Conservation (phyloP, 257 asterid genomes). For the Euphrasia confusa region DNA sequence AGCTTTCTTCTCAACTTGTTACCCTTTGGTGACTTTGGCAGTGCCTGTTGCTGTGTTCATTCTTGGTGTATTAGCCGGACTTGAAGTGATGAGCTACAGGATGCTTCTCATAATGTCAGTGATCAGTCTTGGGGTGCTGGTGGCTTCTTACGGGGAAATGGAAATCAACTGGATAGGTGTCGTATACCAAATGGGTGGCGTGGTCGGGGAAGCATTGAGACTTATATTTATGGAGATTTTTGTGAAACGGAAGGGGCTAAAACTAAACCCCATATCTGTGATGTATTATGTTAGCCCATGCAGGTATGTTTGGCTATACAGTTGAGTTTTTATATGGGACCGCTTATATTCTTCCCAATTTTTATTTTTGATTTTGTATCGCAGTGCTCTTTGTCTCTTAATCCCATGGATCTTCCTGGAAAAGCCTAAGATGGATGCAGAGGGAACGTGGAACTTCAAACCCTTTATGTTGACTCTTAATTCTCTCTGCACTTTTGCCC, state of each 20-base stretch:
- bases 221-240: constrained; percentile 92
- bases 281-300: constrained; percentile 99
- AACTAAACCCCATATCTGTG: constrained; percentile 85
- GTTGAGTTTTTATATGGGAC: neutral
- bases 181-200: constrained; percentile 99
- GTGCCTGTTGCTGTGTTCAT: constrained; percentile 99
- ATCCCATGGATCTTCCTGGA: constrained; percentile 94
- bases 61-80: constrained; percentile 94
- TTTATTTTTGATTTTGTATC: constrained; percentile 20
- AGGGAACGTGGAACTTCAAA: constrained; percentile 68
- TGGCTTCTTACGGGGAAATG: constrained; percentile 97
- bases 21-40: constrained; percentile 33
- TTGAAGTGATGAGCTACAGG: constrained; percentile 82
- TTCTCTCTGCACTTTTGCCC: constrained; percentile 87
- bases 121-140: constrained; percentile 90
- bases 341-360: neutral
- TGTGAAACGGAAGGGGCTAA: constrained; percentile 89
- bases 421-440: constrained; percentile 83
- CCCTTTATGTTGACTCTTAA: constrained; percentile 59
- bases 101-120: constrained; percentile 96
- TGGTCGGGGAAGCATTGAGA: constrained; percentile 96
- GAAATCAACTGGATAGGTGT: constrained; percentile 93
- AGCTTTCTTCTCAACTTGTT: neutral
- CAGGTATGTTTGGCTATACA: constrained; percentile 42
- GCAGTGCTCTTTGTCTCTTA: constrained; percentile 94